Percentiles rank a stretch among this genome's conserved stretches.
Evolutionary conservation across 345 rosid species (phyloP).

Genomic region (Eucalyptus marginata): DNA sequence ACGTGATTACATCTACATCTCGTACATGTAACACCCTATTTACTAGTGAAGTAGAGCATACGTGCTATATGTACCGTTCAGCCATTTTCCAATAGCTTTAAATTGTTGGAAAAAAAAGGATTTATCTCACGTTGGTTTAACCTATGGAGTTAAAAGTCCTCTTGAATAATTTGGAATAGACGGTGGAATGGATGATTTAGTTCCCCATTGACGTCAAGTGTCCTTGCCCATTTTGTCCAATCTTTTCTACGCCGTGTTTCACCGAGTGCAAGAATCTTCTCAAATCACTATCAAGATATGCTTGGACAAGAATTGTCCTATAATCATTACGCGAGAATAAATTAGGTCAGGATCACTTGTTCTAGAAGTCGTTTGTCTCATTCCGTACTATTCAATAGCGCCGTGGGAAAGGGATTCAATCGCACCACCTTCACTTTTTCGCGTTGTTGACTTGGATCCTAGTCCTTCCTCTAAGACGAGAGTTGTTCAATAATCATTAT

Average conservation of each 20-base stretch:
- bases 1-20: too few relatives aligned
- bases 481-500: neutral
- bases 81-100: too few relatives aligned
- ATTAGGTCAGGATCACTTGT: neutral
- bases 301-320: neutral
- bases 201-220: neutral
- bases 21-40: too few relatives aligned
- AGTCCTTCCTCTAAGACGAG: neutral
- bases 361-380: too few relatives aligned
- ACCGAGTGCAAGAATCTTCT: neutral
- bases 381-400: neutral
- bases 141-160: neutral
- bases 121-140: too few relatives aligned
- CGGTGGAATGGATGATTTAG: neutral
- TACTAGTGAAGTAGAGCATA: too few relatives aligned
- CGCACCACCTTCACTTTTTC: neutral
- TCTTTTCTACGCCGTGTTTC: neutral
- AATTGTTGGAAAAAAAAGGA: too few relatives aligned
- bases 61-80: too few relatives aligned
- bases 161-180: neutral
- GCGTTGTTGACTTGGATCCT: neutral
- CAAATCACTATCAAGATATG: neutral
- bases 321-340: neutral
- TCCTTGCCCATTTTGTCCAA: neutral
- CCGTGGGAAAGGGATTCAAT: neutral